Evolutionary conservation across 2,329 filamentous ascomycete species (phyloP).

Genomic region (Cercospora berteroae): DNA sequence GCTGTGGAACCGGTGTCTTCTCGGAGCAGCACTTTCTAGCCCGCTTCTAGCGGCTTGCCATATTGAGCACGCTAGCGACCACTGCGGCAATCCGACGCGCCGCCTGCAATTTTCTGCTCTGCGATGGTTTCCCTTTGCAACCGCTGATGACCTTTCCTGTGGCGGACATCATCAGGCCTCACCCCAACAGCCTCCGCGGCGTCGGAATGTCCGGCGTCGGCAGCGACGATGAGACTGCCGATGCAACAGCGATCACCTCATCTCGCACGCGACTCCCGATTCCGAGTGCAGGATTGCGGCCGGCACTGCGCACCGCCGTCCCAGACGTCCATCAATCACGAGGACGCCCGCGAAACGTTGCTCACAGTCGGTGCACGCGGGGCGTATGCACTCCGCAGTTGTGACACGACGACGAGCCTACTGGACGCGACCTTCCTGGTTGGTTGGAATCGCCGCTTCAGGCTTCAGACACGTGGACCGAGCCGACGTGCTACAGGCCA

Average conservation of each 20-base stretch:
- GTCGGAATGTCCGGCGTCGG: neutral
- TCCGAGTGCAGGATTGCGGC: neutral
- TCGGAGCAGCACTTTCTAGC: slow-evolving; percentile 6
- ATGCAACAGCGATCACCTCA: neutral
- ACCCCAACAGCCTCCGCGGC: neutral
- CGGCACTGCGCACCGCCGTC: neutral
- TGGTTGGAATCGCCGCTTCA: neutral
- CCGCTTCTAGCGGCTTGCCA: slow-evolving; percentile 2
- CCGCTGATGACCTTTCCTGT: neutral
- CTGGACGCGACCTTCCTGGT: neutral
- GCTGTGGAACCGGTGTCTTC: neutral
- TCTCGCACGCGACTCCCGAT: neutral
- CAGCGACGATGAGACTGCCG: neutral
- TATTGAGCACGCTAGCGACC: neutral
- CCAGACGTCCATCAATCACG: neutral
- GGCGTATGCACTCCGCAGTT: neutral
- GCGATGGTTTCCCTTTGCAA: neutral
- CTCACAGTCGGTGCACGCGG: neutral
- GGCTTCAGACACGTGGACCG: neutral
- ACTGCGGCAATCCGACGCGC: slow-evolving; percentile 7
- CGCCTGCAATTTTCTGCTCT: neutral
- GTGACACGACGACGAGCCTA: neutral
- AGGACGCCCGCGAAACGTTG: neutral
- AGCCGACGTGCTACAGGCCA: neutral
- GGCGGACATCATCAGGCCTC: neutral